Percentiles rank a stretch among this genome's conserved stretches.
These are phyloP conservation scores for Helminthosporium solani DNA, from an alignment of 2,329 filamentous ascomycete genomes.

Conservation along the genomic window DNA sequence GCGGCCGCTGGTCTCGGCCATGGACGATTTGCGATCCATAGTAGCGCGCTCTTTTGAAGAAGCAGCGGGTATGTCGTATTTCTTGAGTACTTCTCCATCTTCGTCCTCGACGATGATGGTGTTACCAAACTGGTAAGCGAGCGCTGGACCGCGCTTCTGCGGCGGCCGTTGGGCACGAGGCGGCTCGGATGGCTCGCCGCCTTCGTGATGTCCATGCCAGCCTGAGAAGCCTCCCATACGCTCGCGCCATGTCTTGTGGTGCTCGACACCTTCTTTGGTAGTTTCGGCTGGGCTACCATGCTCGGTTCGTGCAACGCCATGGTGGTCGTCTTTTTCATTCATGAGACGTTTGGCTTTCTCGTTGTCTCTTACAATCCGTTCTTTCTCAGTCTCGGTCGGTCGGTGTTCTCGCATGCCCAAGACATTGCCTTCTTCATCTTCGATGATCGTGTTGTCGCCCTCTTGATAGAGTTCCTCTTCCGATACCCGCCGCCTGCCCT, in stretches of 20 bases:
- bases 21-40: slow-evolving; percentile 29
- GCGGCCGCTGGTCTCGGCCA: slow-evolving; percentile 36
- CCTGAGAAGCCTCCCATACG: slow-evolving; percentile 52
- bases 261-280: slow-evolving; percentile 31
- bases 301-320: slow-evolving; percentile 50
- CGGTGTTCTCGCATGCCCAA: slow-evolving; percentile 62
- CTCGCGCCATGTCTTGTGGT: slow-evolving; percentile 44
- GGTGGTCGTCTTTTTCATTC: slow-evolving; percentile 49
- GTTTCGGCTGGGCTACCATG: slow-evolving; percentile 47
- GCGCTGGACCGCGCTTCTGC: slow-evolving; percentile 65
- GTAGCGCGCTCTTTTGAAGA: slow-evolving; percentile 41
- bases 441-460: slow-evolving; percentile 74
- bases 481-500: slow-evolving; percentile 23
- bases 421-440: slow-evolving; percentile 86
- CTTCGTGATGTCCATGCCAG: slow-evolving; percentile 40
- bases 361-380: slow-evolving; percentile 62
- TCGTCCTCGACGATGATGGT: slow-evolving; percentile 89
- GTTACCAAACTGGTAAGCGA: slow-evolving; percentile 82
- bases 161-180: slow-evolving; percentile 36
- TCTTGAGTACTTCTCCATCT: slow-evolving; percentile 82
- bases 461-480: slow-evolving; percentile 72
- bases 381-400: slow-evolving; percentile 49
- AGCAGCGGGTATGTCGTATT: slow-evolving; percentile 69
- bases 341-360: slow-evolving; percentile 55
- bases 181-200: slow-evolving; percentile 38